Evolutionary conservation across 169 alveolate species (phyloP), one percentile per base, ranked within the genome.

Genomic region (Cryptosporidium canis): DNA sequence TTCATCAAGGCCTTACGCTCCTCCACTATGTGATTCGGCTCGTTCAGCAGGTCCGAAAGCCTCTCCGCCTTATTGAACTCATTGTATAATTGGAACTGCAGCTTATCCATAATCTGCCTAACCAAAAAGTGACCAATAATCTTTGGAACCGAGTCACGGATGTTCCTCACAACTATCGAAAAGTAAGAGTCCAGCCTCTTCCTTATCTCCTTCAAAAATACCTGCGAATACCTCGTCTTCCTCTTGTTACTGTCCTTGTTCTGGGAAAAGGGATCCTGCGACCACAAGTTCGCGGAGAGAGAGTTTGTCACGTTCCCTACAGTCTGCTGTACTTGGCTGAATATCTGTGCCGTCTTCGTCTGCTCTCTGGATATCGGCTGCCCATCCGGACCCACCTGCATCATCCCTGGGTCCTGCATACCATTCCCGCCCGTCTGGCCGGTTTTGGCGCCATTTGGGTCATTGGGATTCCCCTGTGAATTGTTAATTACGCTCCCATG

Each of bases 101-200:
- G 83, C 77, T 94, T 95, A 67, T 94, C 97, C 91, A 95, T 91
- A 58, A 94, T 83, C 43, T 91, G 90, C 63, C 93, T 93, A 18
- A 95, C 96, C 66, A 95, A 83, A 83, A 97, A 97, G 91, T 95
- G 96, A 11, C 99, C 99, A 65, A 98, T 96, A 21, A 95, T 92
- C 93, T 97, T 98, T 0, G 99, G 99, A 16, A 98, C 97, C 18
- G 98, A 91, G 92, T 98, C 99, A 91, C 99, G 94, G 43, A 98
- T 95, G 87, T 97, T 97, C 87, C 99, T 95, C 16, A 97, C 94
- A 21, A 97, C 99, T 21, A 97, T 93, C 47, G 94, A 94, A 94
- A 96, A 98, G 92, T 98, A 98, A 21, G 97, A 94, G 85, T 97
- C 99, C 33, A 97, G 92, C 72, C 99, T 94, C 29, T 96, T 92